phyloP scores from a whole-genome alignment of 2,329 filamentous ascomycete genomes.

The Nemania serpens region DNA sequence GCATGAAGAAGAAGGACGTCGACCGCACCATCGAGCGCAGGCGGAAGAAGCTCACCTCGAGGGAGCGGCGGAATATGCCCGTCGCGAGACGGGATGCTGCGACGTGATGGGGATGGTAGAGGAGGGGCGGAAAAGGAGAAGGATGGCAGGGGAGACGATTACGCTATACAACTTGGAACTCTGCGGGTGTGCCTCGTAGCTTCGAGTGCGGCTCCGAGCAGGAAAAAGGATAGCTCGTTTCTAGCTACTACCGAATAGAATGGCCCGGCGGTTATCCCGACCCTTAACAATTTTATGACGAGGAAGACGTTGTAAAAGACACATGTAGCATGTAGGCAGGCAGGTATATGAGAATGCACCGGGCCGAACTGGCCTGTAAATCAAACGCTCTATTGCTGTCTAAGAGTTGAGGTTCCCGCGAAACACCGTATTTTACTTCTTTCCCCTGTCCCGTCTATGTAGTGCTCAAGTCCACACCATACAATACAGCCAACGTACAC shows the following conservation, averaged over 20 bases:
- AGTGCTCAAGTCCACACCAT: background rate
- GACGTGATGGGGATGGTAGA: background rate
- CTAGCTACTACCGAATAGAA: too few species aligned
- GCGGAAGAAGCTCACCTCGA: constrained; percentile 84
- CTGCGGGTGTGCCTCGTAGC: too few species aligned
- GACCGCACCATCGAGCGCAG: constrained; percentile 84
- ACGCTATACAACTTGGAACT: too few species aligned
- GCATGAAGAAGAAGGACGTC: constrained; percentile 83
- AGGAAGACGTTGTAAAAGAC: too few species aligned
- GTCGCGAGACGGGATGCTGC: constrained; percentile 49
- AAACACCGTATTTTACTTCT: background rate
- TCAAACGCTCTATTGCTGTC: constrained; percentile 6
- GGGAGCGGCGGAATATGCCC: constrained; percentile 81
- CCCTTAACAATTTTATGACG: background rate
- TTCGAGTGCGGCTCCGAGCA: too few species aligned
- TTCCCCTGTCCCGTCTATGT: background rate
- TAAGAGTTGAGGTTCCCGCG: constrained; percentile 8
- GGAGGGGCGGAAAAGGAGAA: too few species aligned
- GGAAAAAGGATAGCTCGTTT: too few species aligned
- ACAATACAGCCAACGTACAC: constrained; percentile 20
- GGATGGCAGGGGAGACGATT: too few species aligned
- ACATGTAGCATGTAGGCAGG: too few species aligned
- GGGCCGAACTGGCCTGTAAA: background rate
- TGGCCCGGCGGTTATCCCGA: too few species aligned
- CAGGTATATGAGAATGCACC: too few species aligned